These are phyloP conservation scores for Yarrowia sp. DNA, from an alignment of 805 yeast genomes.

Conservation along the genomic window DNA sequence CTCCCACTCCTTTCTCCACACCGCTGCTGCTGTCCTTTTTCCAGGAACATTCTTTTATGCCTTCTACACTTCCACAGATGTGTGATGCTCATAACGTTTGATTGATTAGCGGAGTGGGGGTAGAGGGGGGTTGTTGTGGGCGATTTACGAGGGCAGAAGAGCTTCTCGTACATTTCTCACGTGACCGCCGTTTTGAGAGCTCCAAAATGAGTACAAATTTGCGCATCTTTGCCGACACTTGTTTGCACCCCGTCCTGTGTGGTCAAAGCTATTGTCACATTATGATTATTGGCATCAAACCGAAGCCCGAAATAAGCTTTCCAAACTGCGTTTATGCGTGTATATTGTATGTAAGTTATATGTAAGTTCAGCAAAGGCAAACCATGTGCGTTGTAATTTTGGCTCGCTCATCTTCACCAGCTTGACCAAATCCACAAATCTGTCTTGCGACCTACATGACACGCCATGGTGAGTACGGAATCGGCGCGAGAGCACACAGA, in stretches of 20 bases:
- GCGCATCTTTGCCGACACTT: background rate
- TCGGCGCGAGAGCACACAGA: too few relatives aligned
- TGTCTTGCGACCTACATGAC: constrained; percentile 1
- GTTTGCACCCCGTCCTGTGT: background rate
- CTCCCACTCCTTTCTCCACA: too few relatives aligned
- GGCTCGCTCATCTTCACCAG: constrained; percentile 8
- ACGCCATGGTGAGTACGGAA: constrained; percentile 19
- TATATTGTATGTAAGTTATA: constrained; percentile 21
- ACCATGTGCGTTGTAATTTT: constrained; percentile 23
- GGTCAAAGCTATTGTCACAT: background rate
- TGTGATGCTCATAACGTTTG: too few relatives aligned
- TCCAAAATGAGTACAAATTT: constrained; percentile 1
- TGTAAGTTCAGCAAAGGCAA: constrained; percentile 20
- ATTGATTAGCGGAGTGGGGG: too few relatives aligned
- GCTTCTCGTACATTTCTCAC: too few relatives aligned
- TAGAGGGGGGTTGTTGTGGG: too few relatives aligned
- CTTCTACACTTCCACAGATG: too few relatives aligned
- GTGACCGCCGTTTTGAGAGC: too few relatives aligned
- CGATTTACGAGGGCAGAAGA: too few relatives aligned
- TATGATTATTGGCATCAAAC: constrained; percentile 9
- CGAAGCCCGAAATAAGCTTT: background rate
- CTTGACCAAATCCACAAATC: background rate
- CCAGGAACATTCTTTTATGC: too few relatives aligned
- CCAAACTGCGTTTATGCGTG: constrained; percentile 2
- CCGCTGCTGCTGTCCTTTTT: too few relatives aligned